phyloP scores from a whole-genome alignment of 768 basidiomycete genomes.

The Lactarius trivialis region DNA sequence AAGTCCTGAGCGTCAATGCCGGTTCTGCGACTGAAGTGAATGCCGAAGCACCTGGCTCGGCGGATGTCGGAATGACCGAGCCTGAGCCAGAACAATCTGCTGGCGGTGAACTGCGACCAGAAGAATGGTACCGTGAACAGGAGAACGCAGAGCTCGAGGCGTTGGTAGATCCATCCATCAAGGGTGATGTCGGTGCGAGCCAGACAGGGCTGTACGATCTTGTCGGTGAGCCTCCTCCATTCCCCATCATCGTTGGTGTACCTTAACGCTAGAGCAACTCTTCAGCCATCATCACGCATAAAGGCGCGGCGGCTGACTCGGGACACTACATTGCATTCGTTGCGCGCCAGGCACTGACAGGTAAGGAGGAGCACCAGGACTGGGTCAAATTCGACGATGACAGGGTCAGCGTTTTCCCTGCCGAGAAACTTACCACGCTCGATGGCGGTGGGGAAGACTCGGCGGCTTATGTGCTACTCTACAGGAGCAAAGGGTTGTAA shows the following conservation, averaged over 20 bases:
- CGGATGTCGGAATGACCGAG: conserved; percentile 48
- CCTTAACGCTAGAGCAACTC: neutral
- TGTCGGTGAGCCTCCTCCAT: conserved; percentile 51
- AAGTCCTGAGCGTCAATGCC: conserved; percentile 18
- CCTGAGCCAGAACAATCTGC: conserved; percentile 25
- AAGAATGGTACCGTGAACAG: conserved; percentile 51
- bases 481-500: conserved; percentile 52
- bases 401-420: conserved; percentile 80
- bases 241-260: conserved; percentile 2
- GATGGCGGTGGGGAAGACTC: conserved; percentile 93
- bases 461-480: conserved; percentile 83
- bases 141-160: conserved; percentile 61
- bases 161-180: conserved; percentile 57
- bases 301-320: conserved; percentile 89
- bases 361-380: conserved; percentile 62
- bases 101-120: conserved; percentile 53
- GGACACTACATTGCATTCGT: conserved; percentile 95
- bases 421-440: conserved; percentile 75
- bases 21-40: conserved; percentile 12
- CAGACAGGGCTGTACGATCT: conserved; percentile 85
- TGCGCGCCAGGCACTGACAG: conserved; percentile 11
- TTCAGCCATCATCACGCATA: conserved; percentile 90
- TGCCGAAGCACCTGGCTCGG: conserved; percentile 18
- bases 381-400: conserved; percentile 99
- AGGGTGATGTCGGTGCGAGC: conserved; percentile 66